Evolutionary conservation across 2,329 filamentous ascomycete species (phyloP).

Genomic region (Cercospora beticola): DNA sequence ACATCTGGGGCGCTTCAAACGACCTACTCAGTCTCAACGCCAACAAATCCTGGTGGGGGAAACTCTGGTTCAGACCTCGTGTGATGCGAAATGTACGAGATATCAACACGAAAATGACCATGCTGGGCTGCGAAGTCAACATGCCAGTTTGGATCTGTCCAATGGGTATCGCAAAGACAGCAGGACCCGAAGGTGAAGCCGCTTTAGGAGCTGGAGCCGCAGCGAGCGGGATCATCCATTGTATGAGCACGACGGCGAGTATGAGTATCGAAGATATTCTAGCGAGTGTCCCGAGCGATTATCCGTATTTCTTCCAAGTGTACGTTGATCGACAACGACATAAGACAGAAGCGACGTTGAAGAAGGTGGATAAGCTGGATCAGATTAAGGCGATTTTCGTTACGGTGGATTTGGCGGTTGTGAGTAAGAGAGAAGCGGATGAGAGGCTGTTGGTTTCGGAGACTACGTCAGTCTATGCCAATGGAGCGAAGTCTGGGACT

Average conservation of each 20-base stretch:
- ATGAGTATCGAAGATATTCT: constrained; percentile 37
- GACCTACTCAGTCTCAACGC: constrained; percentile 49
- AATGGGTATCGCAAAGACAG: constrained; percentile 36
- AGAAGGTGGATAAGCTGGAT: constrained; percentile 47
- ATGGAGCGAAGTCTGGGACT: constrained; percentile 54
- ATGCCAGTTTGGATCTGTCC: constrained; percentile 43
- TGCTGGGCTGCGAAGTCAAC: constrained; percentile 35
- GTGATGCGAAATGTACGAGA: constrained; percentile 45
- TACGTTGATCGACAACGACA: constrained; percentile 59
- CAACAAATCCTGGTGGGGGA: constrained; percentile 45
- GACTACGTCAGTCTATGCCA: constrained; percentile 61
- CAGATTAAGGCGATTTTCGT: constrained; percentile 57
- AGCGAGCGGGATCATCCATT: constrained; percentile 36
- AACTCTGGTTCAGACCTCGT: constrained; percentile 50
- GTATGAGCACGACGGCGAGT: constrained; percentile 35
- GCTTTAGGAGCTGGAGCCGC: constrained; percentile 37
- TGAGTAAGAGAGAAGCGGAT: constrained; percentile 56
- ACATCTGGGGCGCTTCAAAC: constrained; percentile 52
- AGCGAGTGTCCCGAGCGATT: constrained; percentile 28
- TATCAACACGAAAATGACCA: constrained; percentile 38
- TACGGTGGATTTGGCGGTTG: constrained; percentile 59
- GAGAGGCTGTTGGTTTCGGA: constrained; percentile 50
- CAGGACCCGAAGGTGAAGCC: constrained; percentile 37
- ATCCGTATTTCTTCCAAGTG: constrained; percentile 58
- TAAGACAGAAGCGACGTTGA: constrained; percentile 54